These are phyloP conservation scores for Phytophthora pistaciae DNA, from an alignment of 352 stramenopile genomes.

Conservation along the genomic window DNA sequence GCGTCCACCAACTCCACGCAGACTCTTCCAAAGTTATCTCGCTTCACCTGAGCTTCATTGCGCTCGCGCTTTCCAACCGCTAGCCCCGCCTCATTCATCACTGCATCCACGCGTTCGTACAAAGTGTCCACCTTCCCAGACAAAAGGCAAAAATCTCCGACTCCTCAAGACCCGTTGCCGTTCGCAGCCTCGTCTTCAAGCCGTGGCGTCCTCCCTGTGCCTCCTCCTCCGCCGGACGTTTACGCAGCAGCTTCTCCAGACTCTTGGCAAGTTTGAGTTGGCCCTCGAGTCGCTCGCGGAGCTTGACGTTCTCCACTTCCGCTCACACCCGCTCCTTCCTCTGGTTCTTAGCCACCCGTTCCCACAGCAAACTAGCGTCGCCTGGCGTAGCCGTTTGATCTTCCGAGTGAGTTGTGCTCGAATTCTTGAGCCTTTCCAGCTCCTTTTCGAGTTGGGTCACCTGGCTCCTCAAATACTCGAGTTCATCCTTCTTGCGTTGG, in stretches of 20 bases:
- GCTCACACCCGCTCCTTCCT: slow-evolving; percentile 23
- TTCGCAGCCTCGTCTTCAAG: slow-evolving; percentile 11
- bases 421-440: slow-evolving; percentile 18
- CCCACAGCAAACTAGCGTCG: slow-evolving; percentile 27
- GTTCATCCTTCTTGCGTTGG: slow-evolving; percentile 37
- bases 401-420: neutral
- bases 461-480: slow-evolving; percentile 37
- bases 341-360: slow-evolving; percentile 37
- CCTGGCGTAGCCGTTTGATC: neutral
- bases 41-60: slow-evolving; percentile 26
- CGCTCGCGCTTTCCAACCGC: slow-evolving; percentile 9
- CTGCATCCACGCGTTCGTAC: slow-evolving; percentile 19
- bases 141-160: slow-evolving; percentile 12
- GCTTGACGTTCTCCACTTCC: slow-evolving; percentile 39
- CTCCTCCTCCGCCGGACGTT: slow-evolving; percentile 22
- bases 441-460: slow-evolving; percentile 39
- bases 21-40: slow-evolving; percentile 10
- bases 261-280: slow-evolving; percentile 40
- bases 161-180: neutral
- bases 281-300: slow-evolving; percentile 29
- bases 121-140: slow-evolving; percentile 13
- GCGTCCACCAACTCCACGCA: slow-evolving; percentile 33
- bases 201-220: neutral
- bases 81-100: slow-evolving; percentile 24
- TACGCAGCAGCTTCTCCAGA: slow-evolving; percentile 40